Percentiles rank a stretch among this genome's conserved stretches.
Evolutionary conservation across 2,329 filamentous ascomycete species (phyloP).

Genomic region (Cladosporium sp.): DNA sequence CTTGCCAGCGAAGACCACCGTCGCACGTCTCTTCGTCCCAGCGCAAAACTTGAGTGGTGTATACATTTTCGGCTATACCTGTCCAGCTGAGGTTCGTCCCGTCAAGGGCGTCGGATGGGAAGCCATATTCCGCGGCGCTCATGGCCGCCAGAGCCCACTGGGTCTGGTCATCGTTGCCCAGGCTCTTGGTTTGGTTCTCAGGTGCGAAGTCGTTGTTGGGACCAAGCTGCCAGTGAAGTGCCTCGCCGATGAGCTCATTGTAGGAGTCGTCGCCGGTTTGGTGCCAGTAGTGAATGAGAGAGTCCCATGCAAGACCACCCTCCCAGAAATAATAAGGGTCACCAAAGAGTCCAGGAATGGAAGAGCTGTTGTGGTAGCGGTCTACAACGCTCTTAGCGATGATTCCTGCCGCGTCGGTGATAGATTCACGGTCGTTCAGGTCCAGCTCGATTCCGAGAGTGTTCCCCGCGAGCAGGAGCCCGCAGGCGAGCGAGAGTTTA

Average conservation of each 20-base stretch:
- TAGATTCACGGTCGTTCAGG: conserved; percentile 14
- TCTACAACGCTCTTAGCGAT: conserved; percentile 18
- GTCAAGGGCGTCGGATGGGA: conserved; percentile 55
- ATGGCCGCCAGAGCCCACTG: conserved; percentile 82
- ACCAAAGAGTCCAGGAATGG: conserved; percentile 23
- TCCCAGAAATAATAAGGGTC: conserved; percentile 56
- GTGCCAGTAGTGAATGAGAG: conserved; percentile 66
- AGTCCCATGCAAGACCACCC: conserved; percentile 61
- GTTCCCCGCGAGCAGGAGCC: conserved; percentile 6
- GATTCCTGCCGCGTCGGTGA: conserved; percentile 13
- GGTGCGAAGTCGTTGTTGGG: conserved; percentile 60
- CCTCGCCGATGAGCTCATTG: conserved; percentile 56
- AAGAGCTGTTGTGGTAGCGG: conserved; percentile 16
- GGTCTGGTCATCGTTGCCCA: conserved; percentile 56
- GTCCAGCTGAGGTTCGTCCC: conserved; percentile 66
- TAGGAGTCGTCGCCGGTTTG: conserved; percentile 61
- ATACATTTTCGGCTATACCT: conserved; percentile 69
- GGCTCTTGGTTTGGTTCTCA: conserved; percentile 21
- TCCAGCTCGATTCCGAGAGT: conserved; percentile 21
- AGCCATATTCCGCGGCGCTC: conserved; percentile 72
- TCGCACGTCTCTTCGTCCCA: conserved; percentile 65
- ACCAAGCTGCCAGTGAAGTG: conserved; percentile 58
- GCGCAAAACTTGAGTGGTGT: conserved; percentile 68
- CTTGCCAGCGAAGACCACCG: conserved; percentile 82
- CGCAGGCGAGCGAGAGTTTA: background rate